A percentile compares a stretch with the other conserved stretches of the same genome.
Evolutionary conservation across 2,329 filamentous ascomycete genomes (phyloP).

Genomic region (Colletotrichum sp.): DNA sequence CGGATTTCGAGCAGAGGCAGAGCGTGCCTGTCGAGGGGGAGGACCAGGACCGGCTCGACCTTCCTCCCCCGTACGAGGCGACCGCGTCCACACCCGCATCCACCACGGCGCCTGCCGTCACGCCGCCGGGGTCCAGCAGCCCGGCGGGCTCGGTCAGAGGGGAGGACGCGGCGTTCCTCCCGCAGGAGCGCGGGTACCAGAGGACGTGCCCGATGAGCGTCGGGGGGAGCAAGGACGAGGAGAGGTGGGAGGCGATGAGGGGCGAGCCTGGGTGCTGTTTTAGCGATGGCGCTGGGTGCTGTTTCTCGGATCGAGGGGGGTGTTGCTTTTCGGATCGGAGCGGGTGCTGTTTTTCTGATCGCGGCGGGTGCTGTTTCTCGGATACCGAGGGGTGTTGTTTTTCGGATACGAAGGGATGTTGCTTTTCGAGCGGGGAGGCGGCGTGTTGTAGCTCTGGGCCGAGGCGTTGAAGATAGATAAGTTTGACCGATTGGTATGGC

Average conservation of each 20-base stretch:
- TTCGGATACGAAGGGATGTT: neutral
- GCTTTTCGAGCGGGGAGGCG: neutral
- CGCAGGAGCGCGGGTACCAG: neutral
- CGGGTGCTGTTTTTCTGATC: neutral
- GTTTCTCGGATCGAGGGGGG: neutral
- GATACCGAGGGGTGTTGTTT: neutral
- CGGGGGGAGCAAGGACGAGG: neutral
- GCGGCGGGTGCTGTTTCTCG: neutral
- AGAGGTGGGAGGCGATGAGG: neutral
- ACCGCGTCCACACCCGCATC: neutral
- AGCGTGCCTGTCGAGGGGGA: neutral
- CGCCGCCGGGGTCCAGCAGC: neutral
- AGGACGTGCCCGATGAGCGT: neutral
- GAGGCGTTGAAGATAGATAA: too few relatives aligned
- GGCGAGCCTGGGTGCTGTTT: neutral
- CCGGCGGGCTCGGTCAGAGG: neutral
- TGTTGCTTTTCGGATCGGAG: neutral
- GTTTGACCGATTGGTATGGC: too few relatives aligned
- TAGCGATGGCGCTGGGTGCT: neutral
- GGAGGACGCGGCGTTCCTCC: neutral
- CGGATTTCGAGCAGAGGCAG: neutral
- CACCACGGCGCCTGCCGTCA: neutral
- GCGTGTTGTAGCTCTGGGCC: neutral
- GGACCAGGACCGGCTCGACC: neutral
- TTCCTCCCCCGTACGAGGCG: slow-evolving; percentile 5